Evolutionary conservation across 345 rosid species (phyloP).

Genomic region (Camelina hispida): DNA sequence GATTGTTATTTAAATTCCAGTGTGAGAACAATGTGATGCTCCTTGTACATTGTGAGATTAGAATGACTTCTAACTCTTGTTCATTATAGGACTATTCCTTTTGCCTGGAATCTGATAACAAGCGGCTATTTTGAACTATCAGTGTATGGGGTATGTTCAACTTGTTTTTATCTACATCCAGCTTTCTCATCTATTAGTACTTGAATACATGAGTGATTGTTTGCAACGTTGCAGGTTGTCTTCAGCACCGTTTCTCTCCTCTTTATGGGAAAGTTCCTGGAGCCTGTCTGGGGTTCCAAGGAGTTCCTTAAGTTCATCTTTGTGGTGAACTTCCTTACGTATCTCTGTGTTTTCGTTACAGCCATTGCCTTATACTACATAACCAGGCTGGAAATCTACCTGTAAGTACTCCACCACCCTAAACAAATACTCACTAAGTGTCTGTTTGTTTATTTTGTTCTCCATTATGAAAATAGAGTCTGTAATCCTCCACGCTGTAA

Average conservation of each 20-base stretch:
- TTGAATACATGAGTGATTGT: slow-evolving; percentile 32
- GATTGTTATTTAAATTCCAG: background rate
- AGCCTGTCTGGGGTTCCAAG: slow-evolving; percentile 96
- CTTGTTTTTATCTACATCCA: background rate
- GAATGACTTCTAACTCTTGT: background rate
- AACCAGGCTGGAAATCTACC: slow-evolving; percentile 72
- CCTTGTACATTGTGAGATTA: background rate
- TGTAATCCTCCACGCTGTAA: background rate
- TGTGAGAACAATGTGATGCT: background rate
- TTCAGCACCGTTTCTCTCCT: slow-evolving; percentile 79
- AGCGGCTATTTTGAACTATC: slow-evolving; percentile 91
- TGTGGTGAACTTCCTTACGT: slow-evolving; percentile 78
- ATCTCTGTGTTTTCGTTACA: slow-evolving; percentile 79
- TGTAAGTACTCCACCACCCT: slow-evolving; percentile 60
- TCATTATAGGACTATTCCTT: slow-evolving; percentile 88
- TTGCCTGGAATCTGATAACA: slow-evolving; percentile 94
- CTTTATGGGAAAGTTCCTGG: slow-evolving; percentile 90
- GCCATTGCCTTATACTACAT: slow-evolving; percentile 90
- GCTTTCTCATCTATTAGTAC: slow-evolving; percentile 8
- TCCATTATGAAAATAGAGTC: background rate
- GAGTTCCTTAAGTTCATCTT: slow-evolving; percentile 96
- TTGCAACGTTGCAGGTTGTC: slow-evolving; percentile 58
- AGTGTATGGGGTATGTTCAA: slow-evolving; percentile 72
- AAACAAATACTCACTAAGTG: slow-evolving; percentile 15
- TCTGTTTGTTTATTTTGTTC: background rate